phyloP scores from a whole-genome alignment of 306 rosid species.

The Dryas octopetala region DNA sequence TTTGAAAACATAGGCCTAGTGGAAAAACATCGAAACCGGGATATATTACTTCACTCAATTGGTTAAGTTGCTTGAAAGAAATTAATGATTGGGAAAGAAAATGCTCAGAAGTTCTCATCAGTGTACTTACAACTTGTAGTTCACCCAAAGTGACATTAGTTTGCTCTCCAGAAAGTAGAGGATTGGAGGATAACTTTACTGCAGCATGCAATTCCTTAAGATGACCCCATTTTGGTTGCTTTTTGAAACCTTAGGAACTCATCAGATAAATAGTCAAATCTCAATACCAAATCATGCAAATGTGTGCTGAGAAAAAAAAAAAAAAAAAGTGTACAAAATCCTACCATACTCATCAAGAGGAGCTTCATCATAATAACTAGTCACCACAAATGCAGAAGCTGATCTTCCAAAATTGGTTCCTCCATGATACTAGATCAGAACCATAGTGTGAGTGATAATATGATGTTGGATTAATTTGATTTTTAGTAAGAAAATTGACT shows the following conservation, averaged over 20 bases:
- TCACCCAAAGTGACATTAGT: slow-evolving; percentile 25
- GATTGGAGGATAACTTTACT: slow-evolving; percentile 35
- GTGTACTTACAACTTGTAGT: slow-evolving; percentile 28
- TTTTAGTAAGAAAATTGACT: too few species aligned
- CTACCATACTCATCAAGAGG: slow-evolving; percentile 47
- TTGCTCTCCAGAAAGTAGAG: slow-evolving; percentile 30
- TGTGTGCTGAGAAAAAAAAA: neutral
- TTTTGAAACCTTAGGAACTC: slow-evolving; percentile 47
- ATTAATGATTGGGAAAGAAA: neutral
- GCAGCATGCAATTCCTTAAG: slow-evolving; percentile 70
- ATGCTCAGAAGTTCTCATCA: neutral
- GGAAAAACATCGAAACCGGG: neutral
- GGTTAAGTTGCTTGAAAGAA: neutral
- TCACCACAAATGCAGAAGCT: slow-evolving; percentile 27
- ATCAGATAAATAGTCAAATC: slow-evolving; percentile 11
- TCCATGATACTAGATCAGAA: slow-evolving; percentile 39
- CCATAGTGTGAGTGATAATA: neutral
- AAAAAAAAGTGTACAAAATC: neutral
- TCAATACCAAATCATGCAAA: neutral
- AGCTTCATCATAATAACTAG: slow-evolving; percentile 39
- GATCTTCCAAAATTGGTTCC: slow-evolving; percentile 45
- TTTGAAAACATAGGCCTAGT: slow-evolving; percentile 38
- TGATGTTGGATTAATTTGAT: neutral
- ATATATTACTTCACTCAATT: neutral
- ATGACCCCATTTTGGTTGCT: slow-evolving; percentile 77